Evolutionary conservation across 768 basidiomycete species (phyloP), one percentile per base, ranked within the genome.

Genomic region (Gloeopeniophorella convolvens): DNA sequence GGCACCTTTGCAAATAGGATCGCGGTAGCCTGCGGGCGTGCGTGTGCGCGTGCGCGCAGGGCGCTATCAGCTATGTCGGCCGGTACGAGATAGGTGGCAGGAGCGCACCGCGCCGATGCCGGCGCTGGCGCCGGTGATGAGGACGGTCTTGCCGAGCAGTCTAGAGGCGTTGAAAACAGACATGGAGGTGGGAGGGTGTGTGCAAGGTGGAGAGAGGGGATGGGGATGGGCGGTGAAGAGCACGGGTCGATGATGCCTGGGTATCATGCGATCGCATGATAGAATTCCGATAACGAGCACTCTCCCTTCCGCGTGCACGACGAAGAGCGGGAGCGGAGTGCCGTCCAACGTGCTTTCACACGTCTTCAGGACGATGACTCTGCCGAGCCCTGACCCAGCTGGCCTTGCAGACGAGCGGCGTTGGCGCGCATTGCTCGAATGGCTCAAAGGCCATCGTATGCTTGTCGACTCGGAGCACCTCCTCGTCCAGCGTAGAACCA

Each of bases 61-160:
- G 48, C 27, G 34, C 21, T 5, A 28, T 53, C 33, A 53, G 45
- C 15, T 11, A 8, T 28, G 27, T 26, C 3, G 12, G 5, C 9
- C 11, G 12, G 7, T 13, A n/a, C n/a, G n/a, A n/a, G 27, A 23
- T 30, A 16, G 3, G 16, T 15, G 23, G 16, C 20, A 47, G 24
- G 16, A 28, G 67, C 83, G 63, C 61, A 89, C 89, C 48, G 89
- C 85, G 48, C 92, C 92, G 56, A 95, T 95, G 36, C 92, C 92
- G 35, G 84, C 79, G 63, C 86, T 89, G 4, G 92, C 91, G 18
- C 92, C 92, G 24, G 92, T 95, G 54, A 95, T 77, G 42, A 95
- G 77, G 50, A 91, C 85, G 28, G 83, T 89, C 68, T 92, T 91
- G 60, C 85, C 85, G 33, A 84, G 64, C n/a, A 92, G 69, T 59